Percentiles rank a stretch among this genome's conserved stretches.
phyloP scores from a whole-genome alignment of 2,329 filamentous ascomycete genomes.

The Fusarium incarnatum region DNA sequence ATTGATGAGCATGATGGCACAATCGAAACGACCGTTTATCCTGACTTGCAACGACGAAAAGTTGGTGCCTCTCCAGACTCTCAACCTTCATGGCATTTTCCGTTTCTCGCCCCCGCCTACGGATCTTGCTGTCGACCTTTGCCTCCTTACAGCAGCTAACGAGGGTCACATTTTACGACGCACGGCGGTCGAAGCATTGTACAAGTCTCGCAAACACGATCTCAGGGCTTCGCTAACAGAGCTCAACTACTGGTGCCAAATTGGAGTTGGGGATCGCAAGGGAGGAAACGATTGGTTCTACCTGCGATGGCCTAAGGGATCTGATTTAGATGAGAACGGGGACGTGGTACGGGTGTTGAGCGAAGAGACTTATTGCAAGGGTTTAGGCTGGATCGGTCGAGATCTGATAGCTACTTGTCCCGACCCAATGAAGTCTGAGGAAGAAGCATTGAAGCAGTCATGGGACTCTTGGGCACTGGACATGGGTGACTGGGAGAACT shows the following conservation, averaged over 20 bases:
- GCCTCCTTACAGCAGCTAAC: conserved; percentile 84
- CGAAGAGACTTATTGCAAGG: conserved; percentile 77
- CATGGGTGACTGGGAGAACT: conserved; percentile 66
- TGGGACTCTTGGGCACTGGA: conserved; percentile 77
- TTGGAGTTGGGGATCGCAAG: conserved; percentile 89
- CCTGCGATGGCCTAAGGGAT: conserved; percentile 78
- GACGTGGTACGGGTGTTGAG: conserved; percentile 83
- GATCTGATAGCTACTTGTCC: conserved; percentile 61
- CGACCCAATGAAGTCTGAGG: conserved; percentile 60
- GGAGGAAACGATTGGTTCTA: conserved; percentile 93
- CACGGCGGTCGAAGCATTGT: conserved; percentile 75
- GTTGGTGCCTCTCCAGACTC: conserved; percentile 77
- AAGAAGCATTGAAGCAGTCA: conserved; percentile 72
- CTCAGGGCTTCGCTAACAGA: conserved; percentile 85
- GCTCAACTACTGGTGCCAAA: conserved; percentile 96
- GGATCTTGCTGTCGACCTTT: conserved; percentile 79
- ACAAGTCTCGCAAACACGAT: conserved; percentile 75
- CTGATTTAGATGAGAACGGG: conserved; percentile 74
- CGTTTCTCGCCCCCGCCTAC: conserved; percentile 75
- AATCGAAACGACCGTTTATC: conserved; percentile 91
- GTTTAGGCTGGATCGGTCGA: conserved; percentile 81
- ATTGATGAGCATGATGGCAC: conserved; percentile 78
- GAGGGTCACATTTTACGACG: conserved; percentile 86
- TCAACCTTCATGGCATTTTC: conserved; percentile 88
- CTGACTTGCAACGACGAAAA: conserved; percentile 95